Conservation (phyloP, 2,329 filamentous ascomycete species). For the Cyclaneusma minus region DNA sequence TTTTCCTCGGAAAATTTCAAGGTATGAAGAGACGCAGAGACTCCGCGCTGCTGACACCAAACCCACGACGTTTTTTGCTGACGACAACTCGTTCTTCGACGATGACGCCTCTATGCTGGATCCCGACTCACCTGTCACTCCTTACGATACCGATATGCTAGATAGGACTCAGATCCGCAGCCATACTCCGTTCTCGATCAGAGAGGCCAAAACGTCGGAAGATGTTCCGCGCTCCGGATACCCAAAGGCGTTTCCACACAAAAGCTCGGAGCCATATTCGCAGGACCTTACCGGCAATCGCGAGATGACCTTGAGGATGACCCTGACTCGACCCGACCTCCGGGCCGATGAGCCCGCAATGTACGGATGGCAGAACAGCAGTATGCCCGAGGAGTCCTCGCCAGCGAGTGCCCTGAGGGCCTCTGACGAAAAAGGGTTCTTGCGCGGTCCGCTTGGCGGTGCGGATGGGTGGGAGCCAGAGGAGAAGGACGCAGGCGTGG, state of each 20-base stretch:
- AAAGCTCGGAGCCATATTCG: slow-evolving; percentile 23
- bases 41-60: slow-evolving; percentile 24
- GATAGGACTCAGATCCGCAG: slow-evolving; percentile 12
- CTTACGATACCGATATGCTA: slow-evolving; percentile 14
- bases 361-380: slow-evolving; percentile 47
- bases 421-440: slow-evolving; percentile 33
- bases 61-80: slow-evolving; percentile 39
- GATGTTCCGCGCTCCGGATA: slow-evolving; percentile 20
- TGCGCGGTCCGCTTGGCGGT: slow-evolving; percentile 19
- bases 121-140: slow-evolving; percentile 32
- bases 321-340: slow-evolving; percentile 76
- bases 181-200: slow-evolving; percentile 9
- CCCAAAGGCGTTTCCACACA: slow-evolving; percentile 12
- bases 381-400: slow-evolving; percentile 30
- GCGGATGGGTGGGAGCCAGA: slow-evolving; percentile 23
- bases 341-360: slow-evolving; percentile 58
- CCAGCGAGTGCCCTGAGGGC: slow-evolving; percentile 40
- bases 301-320: slow-evolving; percentile 96
- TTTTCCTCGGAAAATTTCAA: slow-evolving; percentile 9
- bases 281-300: slow-evolving; percentile 44
- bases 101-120: slow-evolving; percentile 39
- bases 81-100: slow-evolving; percentile 42
- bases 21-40: slow-evolving; percentile 9
- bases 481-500: slow-evolving; percentile 34
- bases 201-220: slow-evolving; percentile 21